A percentile compares a stretch with the other conserved stretches of the same genome.
Conservation (phyloP, 345 rosid species). For the Hibiscus tridactylites region DNA sequence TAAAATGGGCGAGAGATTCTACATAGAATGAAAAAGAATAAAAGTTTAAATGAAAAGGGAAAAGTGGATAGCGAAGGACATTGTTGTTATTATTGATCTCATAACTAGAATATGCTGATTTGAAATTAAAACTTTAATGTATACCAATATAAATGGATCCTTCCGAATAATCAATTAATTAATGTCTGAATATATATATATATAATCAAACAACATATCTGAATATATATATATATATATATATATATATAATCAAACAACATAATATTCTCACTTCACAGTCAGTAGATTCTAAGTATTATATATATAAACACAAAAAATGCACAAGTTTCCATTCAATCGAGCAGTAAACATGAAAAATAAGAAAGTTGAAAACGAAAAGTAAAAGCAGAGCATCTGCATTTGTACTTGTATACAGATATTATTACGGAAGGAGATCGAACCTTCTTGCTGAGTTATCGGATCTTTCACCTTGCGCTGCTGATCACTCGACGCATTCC, state of each 20-base stretch:
- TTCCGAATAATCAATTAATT: too few species aligned
- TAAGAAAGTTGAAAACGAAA: not conserved
- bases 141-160: too few species aligned
- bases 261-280: too few species aligned
- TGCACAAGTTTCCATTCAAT: not conserved
- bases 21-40: constrained; percentile 8
- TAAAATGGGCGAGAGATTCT: constrained; percentile 16
- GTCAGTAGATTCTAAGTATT: too few species aligned
- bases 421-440: not conserved
- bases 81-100: too few species aligned
- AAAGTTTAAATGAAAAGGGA: not conserved
- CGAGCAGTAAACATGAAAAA: not conserved
- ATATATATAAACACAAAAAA: not conserved
- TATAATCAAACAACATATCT: too few species aligned
- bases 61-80: not conserved
- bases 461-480: constrained; percentile 23
- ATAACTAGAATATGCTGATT: too few species aligned
- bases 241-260: too few species aligned
- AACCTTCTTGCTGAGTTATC: constrained; percentile 33
- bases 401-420: not conserved
- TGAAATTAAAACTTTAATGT: too few species aligned
- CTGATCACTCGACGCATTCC: constrained; percentile 31
- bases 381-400: not conserved
- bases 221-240: too few species aligned
- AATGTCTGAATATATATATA: too few species aligned